Evolutionary conservation across 371 early-diverging fungal genomes (phyloP).

Genomic region (Racocetra persica): DNA sequence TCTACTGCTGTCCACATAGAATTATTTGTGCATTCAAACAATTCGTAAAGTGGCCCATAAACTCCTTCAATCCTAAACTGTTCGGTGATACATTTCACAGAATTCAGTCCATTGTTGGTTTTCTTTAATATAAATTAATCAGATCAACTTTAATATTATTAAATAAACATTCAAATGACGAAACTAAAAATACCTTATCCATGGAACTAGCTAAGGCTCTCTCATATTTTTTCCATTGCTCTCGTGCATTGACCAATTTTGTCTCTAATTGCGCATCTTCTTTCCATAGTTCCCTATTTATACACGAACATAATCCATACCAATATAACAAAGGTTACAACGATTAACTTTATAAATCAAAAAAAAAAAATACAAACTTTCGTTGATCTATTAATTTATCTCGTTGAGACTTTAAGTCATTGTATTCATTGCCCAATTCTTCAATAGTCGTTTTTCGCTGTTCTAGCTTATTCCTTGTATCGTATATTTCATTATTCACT

Average conservation of each 20-base stretch:
- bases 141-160: background rate
- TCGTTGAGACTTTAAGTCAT: slow-evolving; percentile 55
- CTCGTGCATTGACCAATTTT: slow-evolving; percentile 67
- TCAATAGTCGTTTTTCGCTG: slow-evolving; percentile 52
- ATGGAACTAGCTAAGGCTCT: slow-evolving; percentile 74
- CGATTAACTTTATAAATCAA: background rate
- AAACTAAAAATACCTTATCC: slow-evolving; percentile 65
- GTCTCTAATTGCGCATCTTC: slow-evolving; percentile 85
- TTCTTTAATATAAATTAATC: slow-evolving; percentile 47
- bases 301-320: too few species aligned
- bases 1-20: slow-evolving; percentile 90
- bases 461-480: slow-evolving; percentile 55
- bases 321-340: too few species aligned
- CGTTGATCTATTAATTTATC: slow-evolving; percentile 75
- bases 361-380: slow-evolving; percentile 59
- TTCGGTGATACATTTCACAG: slow-evolving; percentile 72
- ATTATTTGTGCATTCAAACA: slow-evolving; percentile 85
- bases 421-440: slow-evolving; percentile 49
- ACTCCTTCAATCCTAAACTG: slow-evolving; percentile 74
- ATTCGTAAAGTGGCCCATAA: slow-evolving; percentile 92
- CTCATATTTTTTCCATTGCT: slow-evolving; percentile 82
- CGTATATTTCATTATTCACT: slow-evolving; percentile 52
- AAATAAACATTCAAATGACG: background rate
- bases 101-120: slow-evolving; percentile 76
- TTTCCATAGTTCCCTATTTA: slow-evolving; percentile 79